These are phyloP conservation scores for Bocquillonia castaneifolia DNA, from an alignment of 441 rosid genomes.

Conservation along the genomic window DNA sequence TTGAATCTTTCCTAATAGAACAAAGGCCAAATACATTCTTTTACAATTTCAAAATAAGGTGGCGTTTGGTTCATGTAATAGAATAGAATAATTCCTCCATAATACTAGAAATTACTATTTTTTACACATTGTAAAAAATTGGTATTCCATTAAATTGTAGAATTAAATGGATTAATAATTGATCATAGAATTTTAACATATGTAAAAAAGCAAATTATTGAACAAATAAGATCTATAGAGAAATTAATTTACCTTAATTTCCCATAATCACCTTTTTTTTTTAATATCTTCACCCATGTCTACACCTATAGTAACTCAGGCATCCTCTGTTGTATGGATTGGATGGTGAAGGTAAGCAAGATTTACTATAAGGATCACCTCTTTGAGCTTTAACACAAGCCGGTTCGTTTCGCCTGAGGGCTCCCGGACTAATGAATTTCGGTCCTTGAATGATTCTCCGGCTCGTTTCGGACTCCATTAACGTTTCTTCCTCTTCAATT, in stretches of 20 bases:
- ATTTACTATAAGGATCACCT: constrained; percentile 5
- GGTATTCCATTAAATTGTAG: too few species aligned
- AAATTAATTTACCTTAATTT: too few species aligned
- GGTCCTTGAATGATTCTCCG: not conserved
- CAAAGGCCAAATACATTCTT: too few species aligned
- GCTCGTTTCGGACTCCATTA: constrained; percentile 15
- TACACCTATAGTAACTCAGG: not conserved
- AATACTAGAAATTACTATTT: too few species aligned
- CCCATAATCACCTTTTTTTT: too few species aligned
- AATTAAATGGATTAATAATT: too few species aligned
- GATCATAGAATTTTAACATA: too few species aligned
- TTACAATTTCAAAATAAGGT: too few species aligned
- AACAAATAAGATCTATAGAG: not conserved
- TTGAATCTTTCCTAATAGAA: too few species aligned
- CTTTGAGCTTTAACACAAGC: not conserved
- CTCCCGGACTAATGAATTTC: not conserved
- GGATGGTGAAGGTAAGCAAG: constrained; percentile 19
- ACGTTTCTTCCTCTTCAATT: constrained; percentile 15
- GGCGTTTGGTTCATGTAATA: too few species aligned
- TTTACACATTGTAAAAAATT: too few species aligned
- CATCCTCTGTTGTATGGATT: constrained; percentile 19
- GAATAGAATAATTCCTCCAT: too few species aligned
- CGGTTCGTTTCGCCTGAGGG: not conserved
- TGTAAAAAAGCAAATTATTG: not conserved
- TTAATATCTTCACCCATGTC: not conserved